These are phyloP conservation scores for Candida ovalis DNA, from an alignment of 805 yeast genomes.

Conservation along the genomic window DNA sequence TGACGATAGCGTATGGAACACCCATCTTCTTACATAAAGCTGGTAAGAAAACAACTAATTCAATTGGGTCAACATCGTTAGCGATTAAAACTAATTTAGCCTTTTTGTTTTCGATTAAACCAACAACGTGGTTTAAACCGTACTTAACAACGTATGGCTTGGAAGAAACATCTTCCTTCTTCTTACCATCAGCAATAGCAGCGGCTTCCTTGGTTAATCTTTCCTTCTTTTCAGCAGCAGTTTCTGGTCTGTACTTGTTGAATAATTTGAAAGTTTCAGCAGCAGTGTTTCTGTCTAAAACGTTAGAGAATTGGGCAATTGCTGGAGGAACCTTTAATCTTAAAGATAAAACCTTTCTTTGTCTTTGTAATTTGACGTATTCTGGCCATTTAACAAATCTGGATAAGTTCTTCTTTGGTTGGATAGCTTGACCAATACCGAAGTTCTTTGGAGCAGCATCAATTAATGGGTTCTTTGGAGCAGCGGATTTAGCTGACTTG, in stretches of 20 bases:
- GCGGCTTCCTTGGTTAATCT: constrained; percentile 97
- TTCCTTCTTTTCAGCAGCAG: constrained; percentile 93
- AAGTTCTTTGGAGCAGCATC: constrained; percentile 85
- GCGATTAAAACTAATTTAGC: constrained; percentile 93
- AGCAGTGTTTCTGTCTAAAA: constrained; percentile 97
- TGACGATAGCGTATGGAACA: constrained; percentile 94
- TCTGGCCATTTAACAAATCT: constrained; percentile 98
- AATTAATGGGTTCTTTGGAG: constrained; percentile 71
- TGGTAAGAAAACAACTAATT: constrained; percentile 91
- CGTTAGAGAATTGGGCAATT: constrained; percentile 88
- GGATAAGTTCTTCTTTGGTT: constrained; percentile 89
- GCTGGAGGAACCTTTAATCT: constrained; percentile 99
- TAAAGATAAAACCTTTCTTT: constrained; percentile 86
- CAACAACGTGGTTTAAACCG: constrained; percentile 98
- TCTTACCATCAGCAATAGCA: constrained; percentile 95
- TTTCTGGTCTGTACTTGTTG: constrained; percentile 98
- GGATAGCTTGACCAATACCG: constrained; percentile 92
- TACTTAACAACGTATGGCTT: constrained; percentile 94
- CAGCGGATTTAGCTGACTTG: constrained; percentile 50
- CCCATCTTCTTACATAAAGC: constrained; percentile 98
- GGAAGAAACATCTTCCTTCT: constrained; percentile 91
- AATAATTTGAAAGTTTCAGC: constrained; percentile 91
- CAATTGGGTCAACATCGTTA: constrained; percentile 97
- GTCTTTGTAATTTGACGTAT: constrained; percentile 95
- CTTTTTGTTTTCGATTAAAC: constrained; percentile 94